These are phyloP conservation scores for Hypomontagnella monticulosa DNA, from an alignment of 495 filamentous ascomycete genomes.

Conservation along the genomic window DNA sequence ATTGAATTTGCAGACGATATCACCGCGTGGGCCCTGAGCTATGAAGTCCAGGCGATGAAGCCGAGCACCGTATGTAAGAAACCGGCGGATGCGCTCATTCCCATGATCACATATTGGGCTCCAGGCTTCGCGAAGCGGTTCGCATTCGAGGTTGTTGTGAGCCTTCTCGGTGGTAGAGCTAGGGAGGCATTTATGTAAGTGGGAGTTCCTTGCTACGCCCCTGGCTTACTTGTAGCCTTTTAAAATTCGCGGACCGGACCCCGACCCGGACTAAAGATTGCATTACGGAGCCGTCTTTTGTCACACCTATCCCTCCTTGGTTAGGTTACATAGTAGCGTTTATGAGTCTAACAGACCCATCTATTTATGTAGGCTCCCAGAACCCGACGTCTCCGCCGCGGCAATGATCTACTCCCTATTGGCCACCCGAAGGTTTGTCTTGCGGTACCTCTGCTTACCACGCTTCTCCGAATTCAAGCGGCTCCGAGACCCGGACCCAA, in stretches of 20 bases:
- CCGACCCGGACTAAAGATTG: background rate
- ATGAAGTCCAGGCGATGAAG: constrained; percentile 66
- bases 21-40: constrained; percentile 64
- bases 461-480: constrained; percentile 57
- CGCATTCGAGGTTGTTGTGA: constrained; percentile 61
- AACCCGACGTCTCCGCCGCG: constrained; percentile 38
- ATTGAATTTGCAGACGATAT: constrained; percentile 73
- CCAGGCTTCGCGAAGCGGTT: constrained; percentile 60
- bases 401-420: constrained; percentile 49
- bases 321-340: background rate
- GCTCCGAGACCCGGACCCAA: constrained; percentile 56
- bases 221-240: background rate
- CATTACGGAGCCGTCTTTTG: background rate
- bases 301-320: background rate
- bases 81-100: constrained; percentile 62
- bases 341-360: background rate
- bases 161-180: constrained; percentile 71
- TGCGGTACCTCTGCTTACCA: constrained; percentile 67
- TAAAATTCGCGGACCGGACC: background rate
- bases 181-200: constrained; percentile 72
- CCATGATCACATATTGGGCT: constrained; percentile 66
- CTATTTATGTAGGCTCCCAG: constrained; percentile 39
- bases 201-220: background rate
- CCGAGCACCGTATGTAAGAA: constrained; percentile 46
- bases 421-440: constrained; percentile 57